Evolutionary conservation across 2,329 filamentous ascomycete species (phyloP).

Genomic region (Fusarium subtropicale): DNA sequence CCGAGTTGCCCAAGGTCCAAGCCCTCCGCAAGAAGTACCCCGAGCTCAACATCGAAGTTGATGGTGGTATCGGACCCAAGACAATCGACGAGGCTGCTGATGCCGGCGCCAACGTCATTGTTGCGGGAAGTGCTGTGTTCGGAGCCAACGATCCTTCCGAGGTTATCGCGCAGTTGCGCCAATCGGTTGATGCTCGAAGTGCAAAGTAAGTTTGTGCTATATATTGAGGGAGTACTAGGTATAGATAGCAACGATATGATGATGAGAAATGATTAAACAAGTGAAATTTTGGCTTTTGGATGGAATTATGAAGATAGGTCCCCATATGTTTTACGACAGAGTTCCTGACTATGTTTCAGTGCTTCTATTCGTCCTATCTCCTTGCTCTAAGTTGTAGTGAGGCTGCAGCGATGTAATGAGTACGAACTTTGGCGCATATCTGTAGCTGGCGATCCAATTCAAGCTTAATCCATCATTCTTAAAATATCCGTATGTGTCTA

Average conservation of each 20-base stretch:
- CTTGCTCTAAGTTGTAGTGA: slow-evolving; percentile 10
- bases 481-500: no score
- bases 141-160: slow-evolving; percentile 88
- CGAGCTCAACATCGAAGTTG: slow-evolving; percentile 95
- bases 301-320: slow-evolving; percentile 5
- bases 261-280: slow-evolving; percentile 32
- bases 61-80: slow-evolving; percentile 86
- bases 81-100: slow-evolving; percentile 96
- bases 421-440: not conserved
- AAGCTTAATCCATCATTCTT: not conserved
- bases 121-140: slow-evolving; percentile 95
- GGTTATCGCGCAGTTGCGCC: slow-evolving; percentile 84
- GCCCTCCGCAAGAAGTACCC: slow-evolving; percentile 87
- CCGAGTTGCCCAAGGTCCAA: slow-evolving; percentile 92
- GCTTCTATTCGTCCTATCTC: slow-evolving; percentile 9
- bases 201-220: slow-evolving; percentile 52
- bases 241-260: slow-evolving; percentile 38
- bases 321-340: not conserved
- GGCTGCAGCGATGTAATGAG: not conserved
- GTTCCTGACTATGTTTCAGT: slow-evolving; percentile 21
- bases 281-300: slow-evolving; percentile 9
- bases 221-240: slow-evolving; percentile 3
- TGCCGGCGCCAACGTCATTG: slow-evolving; percentile 97
- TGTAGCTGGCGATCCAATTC: not conserved
- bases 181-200: slow-evolving; percentile 75